Evolutionary conservation across 176 grass and related monocot species (phyloP).

Genomic region (Hyparrhenia diplandra): DNA sequence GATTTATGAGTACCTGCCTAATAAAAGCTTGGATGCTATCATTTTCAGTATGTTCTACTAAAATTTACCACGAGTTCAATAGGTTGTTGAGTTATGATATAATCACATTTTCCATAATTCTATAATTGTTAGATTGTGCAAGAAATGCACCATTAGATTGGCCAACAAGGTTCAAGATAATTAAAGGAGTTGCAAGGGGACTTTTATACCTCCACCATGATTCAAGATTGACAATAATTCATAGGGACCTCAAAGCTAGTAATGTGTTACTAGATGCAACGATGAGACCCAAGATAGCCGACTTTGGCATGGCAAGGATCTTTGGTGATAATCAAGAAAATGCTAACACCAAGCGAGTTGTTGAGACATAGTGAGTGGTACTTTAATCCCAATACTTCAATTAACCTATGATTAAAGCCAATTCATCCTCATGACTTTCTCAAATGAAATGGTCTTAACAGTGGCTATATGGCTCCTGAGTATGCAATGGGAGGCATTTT

Average conservation of each 20-base stretch:
- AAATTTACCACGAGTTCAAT: too few relatives aligned
- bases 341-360: conserved; percentile 31
- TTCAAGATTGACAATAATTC: conserved; percentile 33
- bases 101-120: too few relatives aligned
- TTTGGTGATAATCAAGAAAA: conserved; percentile 35
- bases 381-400: too few relatives aligned
- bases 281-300: conserved; percentile 44
- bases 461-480: not conserved
- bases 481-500: conserved; percentile 44
- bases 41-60: too few relatives aligned
- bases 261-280: conserved; percentile 44
- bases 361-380: conserved; percentile 41
- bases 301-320: conserved; percentile 54
- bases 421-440: not conserved
- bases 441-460: not conserved
- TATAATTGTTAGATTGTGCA: not conserved
- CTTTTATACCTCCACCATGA: conserved; percentile 50
- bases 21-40: too few relatives aligned
- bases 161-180: conserved; percentile 30
- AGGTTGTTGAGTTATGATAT: too few relatives aligned
- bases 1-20: too few relatives aligned
- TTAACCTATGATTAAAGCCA: not conserved
- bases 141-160: conserved; percentile 30
- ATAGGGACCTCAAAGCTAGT: conserved; percentile 27
- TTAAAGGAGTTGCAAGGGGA: conserved; percentile 40